Conservation (phyloP, 1,284 basidiomycete genomes). For the Trichosporon coremiiforme region DNA sequence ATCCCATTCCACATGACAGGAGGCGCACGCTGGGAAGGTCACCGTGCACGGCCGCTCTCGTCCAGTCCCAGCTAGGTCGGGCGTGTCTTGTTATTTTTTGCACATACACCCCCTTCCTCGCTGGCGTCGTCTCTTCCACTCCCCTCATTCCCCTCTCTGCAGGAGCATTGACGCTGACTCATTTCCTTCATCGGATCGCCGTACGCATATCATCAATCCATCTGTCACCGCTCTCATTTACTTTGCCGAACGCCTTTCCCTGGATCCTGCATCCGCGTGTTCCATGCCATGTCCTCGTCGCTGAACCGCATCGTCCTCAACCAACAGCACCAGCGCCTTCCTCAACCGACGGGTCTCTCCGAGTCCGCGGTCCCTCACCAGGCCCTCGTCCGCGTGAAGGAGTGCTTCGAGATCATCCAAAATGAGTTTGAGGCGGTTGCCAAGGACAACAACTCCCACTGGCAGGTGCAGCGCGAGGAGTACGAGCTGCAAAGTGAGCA, state of each 20-base stretch:
- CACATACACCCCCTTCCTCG: background rate
- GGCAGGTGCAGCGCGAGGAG: conserved; percentile 82
- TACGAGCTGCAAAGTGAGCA: conserved; percentile 79
- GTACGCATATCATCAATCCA: background rate
- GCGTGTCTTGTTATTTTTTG: conserved; percentile 18
- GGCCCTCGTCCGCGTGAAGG: conserved; percentile 63
- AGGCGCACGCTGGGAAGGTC: conserved; percentile 8
- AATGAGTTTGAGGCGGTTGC: conserved; percentile 81
- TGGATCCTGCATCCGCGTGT: background rate
- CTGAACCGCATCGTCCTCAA: background rate
- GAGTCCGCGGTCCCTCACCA: conserved; percentile 32
- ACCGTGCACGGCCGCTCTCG: conserved; percentile 15
- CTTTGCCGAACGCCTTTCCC: background rate
- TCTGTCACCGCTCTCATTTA: background rate
- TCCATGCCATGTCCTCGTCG: conserved; percentile 15
- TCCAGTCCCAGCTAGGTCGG: background rate
- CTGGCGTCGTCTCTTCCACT: background rate
- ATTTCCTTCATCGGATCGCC: background rate
- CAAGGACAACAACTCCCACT: conserved; percentile 67
- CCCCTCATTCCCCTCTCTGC: background rate
- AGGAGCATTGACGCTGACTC: background rate
- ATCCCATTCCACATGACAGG: conserved; percentile 15
- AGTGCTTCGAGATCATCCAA: conserved; percentile 79
- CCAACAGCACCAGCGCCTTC: conserved; percentile 51
- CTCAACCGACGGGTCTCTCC: conserved; percentile 40